Base-by-base conservation (phyloP, 352 stramenopile species). In the Labyrinthula sp. region DNA sequence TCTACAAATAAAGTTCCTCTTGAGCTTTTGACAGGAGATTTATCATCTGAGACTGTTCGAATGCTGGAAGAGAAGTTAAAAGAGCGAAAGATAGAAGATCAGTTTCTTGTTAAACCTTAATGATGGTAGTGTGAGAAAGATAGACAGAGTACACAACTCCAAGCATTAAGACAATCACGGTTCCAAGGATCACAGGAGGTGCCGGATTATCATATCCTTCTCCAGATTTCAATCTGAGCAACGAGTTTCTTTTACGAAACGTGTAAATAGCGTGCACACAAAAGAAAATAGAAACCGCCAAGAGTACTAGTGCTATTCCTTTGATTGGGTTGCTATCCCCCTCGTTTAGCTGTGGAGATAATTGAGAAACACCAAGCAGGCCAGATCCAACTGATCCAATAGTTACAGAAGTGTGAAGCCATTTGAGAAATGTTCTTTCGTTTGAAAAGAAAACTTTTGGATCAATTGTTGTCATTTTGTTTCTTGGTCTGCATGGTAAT, bases 301-400 rank as follows among this genome's bases (percentile, higher is more conserved):
- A 15, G 31, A 52, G 40, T 10, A 52, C 5, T 22, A 52, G 33
- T 15, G 31, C 43, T 15, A 52, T 52, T 8, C 9, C 8, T 4
- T 35, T 7, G 18, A 52, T 12, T 1, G 43, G 31, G 43, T 34
- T 24, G 23, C 33, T 45, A 12, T 15, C 28, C 18, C 7, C 14
- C 6, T 5, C 30, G 4, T 52, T 35, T 3, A 24, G 24, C 31
- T 28, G 28, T 12, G 43, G 31, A 6, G 33, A 50, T 21, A 52
- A 36, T 31, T 35, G 31, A 2, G 43, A 52, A 35, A 52, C 25
- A 60, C 30, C 70, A 70, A 48, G 38, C 27, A 89, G 66, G 4
- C 67, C 75, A 68, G 64, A 82, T 9, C 58, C 47, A 59, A 90
- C 88, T 40, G 17, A 33, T 15, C 46, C 28, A 20, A 62, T 56